Conservation (phyloP, 768 basidiomycete genomes). For the Russula emetica region DNA sequence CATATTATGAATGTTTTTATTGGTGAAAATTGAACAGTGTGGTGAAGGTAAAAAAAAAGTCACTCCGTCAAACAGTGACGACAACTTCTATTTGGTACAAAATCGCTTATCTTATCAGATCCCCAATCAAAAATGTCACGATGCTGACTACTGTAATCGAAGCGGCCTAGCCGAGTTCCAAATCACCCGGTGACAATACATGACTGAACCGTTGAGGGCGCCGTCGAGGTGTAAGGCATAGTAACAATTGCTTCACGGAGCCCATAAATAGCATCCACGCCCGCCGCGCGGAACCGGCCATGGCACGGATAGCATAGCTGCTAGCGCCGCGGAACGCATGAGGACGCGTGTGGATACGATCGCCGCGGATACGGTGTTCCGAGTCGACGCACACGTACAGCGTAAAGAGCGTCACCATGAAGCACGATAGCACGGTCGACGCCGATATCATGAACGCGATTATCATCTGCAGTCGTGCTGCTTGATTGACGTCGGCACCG, state of each 20-base stretch:
- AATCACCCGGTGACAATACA: too few relatives aligned
- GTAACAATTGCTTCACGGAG: background rate
- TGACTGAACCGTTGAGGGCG: too few relatives aligned
- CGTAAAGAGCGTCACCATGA: conserved; percentile 57
- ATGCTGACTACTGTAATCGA: too few relatives aligned
- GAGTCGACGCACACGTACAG: conserved; percentile 64
- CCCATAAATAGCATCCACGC: background rate
- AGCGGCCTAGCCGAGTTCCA: too few relatives aligned
- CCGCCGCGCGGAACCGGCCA: background rate
- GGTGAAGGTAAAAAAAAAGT: too few relatives aligned
- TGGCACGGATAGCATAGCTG: background rate
- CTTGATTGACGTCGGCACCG: conserved; percentile 81
- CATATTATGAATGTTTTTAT: too few relatives aligned
- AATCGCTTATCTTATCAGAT: too few relatives aligned
- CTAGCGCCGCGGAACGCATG: conserved; percentile 16
- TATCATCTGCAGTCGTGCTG: conserved; percentile 84
- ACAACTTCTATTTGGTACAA: too few relatives aligned
- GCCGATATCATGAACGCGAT: conserved; percentile 94
- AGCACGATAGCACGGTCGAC: conserved; percentile 65
- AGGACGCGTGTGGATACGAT: conserved; percentile 46
- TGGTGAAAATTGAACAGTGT: too few relatives aligned
- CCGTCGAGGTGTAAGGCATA: too few relatives aligned
- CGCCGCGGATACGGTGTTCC: conserved; percentile 61
- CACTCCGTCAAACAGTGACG: too few relatives aligned
- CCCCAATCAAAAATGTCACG: too few relatives aligned